Percentiles rank a stretch among this genome's conserved stretches.
Conservation (phyloP, 768 basidiomycete species). For the Antrodiella citrinella region DNA sequence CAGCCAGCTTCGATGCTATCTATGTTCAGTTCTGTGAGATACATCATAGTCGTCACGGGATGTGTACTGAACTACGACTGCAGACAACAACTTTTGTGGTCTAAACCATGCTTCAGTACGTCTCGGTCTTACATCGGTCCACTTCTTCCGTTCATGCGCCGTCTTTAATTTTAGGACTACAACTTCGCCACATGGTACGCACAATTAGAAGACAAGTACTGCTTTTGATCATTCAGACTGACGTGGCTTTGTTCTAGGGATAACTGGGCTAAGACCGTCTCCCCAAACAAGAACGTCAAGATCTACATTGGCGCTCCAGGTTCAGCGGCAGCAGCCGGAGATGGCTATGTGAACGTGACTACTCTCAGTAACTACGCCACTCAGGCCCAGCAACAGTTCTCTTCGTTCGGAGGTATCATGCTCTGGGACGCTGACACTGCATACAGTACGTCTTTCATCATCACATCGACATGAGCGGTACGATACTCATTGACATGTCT, state of each 20-base stretch:
- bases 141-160: slow-evolving; percentile 17
- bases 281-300: slow-evolving; percentile 54
- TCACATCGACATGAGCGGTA: too few relatives aligned
- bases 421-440: slow-evolving; percentile 28
- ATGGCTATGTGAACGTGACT: slow-evolving; percentile 43
- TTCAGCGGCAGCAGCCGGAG: slow-evolving; percentile 45
- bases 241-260: slow-evolving; percentile 35
- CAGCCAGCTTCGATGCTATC: slow-evolving; percentile 59
- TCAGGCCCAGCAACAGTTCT: slow-evolving; percentile 46
- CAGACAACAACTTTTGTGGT: slow-evolving; percentile 54
- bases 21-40: slow-evolving; percentile 62
- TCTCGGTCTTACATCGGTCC: slow-evolving; percentile 15
- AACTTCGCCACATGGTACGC: slow-evolving; percentile 47
- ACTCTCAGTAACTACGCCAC: slow-evolving; percentile 41
- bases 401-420: slow-evolving; percentile 59
- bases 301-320: slow-evolving; percentile 63
- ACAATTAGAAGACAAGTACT: slow-evolving; percentile 45
- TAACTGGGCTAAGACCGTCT: slow-evolving; percentile 51
- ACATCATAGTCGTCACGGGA: slow-evolving; percentile 1
- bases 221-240: slow-evolving; percentile 37
- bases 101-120: slow-evolving; percentile 46
- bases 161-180: slow-evolving; percentile 41
- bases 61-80: not conserved
- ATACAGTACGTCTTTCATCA: slow-evolving; percentile 6
- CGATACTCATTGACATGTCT: too few relatives aligned